Conservation (phyloP, 495 filamentous ascomycete genomes). For the Penicillium paxilli region DNA sequence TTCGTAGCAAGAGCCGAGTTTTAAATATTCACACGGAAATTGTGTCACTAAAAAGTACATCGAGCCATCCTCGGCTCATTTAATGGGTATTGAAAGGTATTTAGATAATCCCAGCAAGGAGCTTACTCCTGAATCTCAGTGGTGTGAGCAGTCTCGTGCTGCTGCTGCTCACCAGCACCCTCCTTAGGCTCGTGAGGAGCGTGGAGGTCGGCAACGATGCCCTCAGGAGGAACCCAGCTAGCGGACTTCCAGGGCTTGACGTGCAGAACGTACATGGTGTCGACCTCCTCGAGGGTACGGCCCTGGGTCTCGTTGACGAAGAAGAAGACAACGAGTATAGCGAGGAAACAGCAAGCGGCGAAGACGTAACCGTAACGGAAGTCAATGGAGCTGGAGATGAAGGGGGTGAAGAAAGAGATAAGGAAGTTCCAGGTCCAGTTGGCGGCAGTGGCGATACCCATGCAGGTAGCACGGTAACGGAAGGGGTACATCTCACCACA, state of each 20-base stretch:
- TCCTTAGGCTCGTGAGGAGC: conserved; percentile 20
- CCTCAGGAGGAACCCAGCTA: conserved; percentile 57
- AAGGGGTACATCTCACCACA: conserved; percentile 81
- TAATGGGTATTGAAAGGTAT: neutral
- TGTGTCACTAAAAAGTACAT: conserved; percentile 9
- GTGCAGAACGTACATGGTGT: conserved; percentile 78
- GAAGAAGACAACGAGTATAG: conserved; percentile 69
- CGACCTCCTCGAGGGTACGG: conserved; percentile 73
- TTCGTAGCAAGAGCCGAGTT: conserved; percentile 15
- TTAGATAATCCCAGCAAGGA: neutral
- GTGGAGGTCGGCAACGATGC: conserved; percentile 36
- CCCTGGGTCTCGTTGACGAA: conserved; percentile 73
- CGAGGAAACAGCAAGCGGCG: conserved; percentile 66
- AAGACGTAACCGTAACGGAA: conserved; percentile 83
- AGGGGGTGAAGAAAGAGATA: conserved; percentile 81
- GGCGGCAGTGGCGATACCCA: conserved; percentile 73
- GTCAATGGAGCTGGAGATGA: conserved; percentile 66
- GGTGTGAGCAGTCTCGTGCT: conserved; percentile 16
- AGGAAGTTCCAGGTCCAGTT: conserved; percentile 95
- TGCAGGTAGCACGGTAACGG: conserved; percentile 71
- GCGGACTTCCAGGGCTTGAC: conserved; percentile 67
- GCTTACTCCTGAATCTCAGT: conserved; percentile 15
- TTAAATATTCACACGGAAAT: conserved; percentile 19
- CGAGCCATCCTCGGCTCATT: conserved; percentile 1
- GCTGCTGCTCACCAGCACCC: conserved; percentile 23